phyloP scores from a whole-genome alignment of 257 asterid species.

The Solanum gandarillasii region DNA sequence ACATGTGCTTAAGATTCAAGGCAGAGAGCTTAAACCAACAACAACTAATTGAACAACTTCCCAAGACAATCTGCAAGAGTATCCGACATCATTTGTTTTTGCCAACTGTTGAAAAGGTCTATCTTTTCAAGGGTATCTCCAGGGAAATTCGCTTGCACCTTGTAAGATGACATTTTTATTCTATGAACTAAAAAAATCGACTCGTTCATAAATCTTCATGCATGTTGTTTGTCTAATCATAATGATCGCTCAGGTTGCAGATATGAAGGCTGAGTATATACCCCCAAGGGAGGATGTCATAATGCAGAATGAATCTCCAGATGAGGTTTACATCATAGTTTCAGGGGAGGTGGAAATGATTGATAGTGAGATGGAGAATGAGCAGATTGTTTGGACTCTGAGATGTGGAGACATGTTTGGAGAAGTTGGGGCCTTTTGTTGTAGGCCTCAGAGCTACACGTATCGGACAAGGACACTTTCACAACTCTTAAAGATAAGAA shows the following conservation, averaged over 20 bases:
- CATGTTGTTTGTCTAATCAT: background rate
- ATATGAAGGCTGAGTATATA: conserved; percentile 76
- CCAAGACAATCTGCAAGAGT: conserved; percentile 61
- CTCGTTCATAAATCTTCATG: background rate
- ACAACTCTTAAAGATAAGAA: conserved; percentile 65
- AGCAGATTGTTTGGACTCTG: conserved; percentile 40
- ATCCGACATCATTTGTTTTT: conserved; percentile 69
- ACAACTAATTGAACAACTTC: conserved; percentile 74
- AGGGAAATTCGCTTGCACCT: conserved; percentile 47
- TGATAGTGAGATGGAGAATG: conserved; percentile 49
- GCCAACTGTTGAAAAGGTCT: conserved; percentile 57
- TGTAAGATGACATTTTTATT: conserved; percentile 21
- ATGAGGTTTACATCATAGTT: conserved; percentile 74
- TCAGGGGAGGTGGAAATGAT: conserved; percentile 90
- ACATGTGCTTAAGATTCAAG: conserved; percentile 77
- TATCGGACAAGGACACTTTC: conserved; percentile 78
- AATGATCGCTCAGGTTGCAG: conserved; percentile 46
- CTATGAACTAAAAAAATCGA: background rate
- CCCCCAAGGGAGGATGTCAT: conserved; percentile 93
- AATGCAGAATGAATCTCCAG: conserved; percentile 66
- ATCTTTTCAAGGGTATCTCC: conserved; percentile 75
- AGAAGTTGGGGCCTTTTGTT: conserved; percentile 77
- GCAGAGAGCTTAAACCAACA: conserved; percentile 91
- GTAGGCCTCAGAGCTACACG: conserved; percentile 61
- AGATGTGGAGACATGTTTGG: conserved; percentile 67